These are phyloP conservation scores for Cenococcum geophilum DNA, from an alignment of 495 filamentous ascomycete genomes.

Conservation along the genomic window DNA sequence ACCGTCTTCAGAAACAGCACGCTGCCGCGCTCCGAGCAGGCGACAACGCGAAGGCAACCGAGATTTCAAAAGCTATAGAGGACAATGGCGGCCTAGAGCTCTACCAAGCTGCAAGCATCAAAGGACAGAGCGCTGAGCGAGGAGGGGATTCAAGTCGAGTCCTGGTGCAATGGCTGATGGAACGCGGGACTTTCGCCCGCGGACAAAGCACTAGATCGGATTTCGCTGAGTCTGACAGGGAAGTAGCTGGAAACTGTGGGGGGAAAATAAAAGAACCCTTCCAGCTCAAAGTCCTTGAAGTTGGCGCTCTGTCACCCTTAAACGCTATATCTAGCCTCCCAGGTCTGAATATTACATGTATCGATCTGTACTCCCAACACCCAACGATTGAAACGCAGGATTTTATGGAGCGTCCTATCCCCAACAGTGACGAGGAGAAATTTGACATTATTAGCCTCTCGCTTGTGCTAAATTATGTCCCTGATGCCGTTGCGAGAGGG, in stretches of 20 bases:
- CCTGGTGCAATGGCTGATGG: constrained; percentile 77
- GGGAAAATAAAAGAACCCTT: not conserved
- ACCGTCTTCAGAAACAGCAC: constrained; percentile 72
- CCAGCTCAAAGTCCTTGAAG: constrained; percentile 52
- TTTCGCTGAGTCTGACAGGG: no score
- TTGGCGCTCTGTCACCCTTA: constrained; percentile 77
- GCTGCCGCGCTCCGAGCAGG: constrained; percentile 59
- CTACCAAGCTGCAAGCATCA: constrained; percentile 86
- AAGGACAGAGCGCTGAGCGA: constrained; percentile 74
- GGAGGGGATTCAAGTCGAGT: constrained; percentile 87
- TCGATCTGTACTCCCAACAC: constrained; percentile 84
- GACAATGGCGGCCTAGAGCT: constrained; percentile 68
- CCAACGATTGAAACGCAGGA: constrained; percentile 78
- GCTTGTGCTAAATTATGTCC: constrained; percentile 90
- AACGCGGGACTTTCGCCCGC: constrained; percentile 30
- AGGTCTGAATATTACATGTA: constrained; percentile 58
- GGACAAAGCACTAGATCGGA: no score
- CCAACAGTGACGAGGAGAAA: constrained; percentile 50
- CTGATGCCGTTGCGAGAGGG: constrained; percentile 65
- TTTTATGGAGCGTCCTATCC: constrained; percentile 86
- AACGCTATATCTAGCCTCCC: constrained; percentile 77
- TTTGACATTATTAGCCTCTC: constrained; percentile 94
- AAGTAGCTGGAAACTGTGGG: constrained; percentile 1
- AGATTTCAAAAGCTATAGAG: constrained; percentile 56
- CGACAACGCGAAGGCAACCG: constrained; percentile 50